phyloP scores from a whole-genome alignment of 2,329 filamentous ascomycete species.

The Seiridium unicorne region DNA sequence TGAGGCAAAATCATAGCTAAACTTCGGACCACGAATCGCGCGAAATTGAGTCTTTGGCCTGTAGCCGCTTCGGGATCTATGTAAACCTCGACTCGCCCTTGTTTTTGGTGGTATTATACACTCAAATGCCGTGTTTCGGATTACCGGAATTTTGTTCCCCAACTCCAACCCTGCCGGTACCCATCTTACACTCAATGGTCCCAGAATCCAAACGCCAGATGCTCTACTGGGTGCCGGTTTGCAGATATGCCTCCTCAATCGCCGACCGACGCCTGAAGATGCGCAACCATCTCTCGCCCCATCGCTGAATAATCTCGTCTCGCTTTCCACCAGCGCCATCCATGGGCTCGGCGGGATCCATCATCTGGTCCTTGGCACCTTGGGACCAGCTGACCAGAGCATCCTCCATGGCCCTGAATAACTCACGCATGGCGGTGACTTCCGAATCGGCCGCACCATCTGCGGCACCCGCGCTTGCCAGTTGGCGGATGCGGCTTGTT shows the following conservation, averaged over 20 bases:
- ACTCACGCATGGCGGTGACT: slow-evolving; percentile 69
- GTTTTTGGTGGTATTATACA: neutral
- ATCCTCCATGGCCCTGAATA: slow-evolving; percentile 82
- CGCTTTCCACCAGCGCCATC: slow-evolving; percentile 58
- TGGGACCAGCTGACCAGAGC: slow-evolving; percentile 69
- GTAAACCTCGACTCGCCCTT: neutral
- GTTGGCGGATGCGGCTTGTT: slow-evolving; percentile 78
- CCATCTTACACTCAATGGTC: neutral
- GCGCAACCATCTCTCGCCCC: slow-evolving; percentile 83
- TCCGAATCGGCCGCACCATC: slow-evolving; percentile 58
- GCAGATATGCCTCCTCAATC: slow-evolving; percentile 69
- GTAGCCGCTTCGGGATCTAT: neutral
- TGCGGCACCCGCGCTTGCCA: slow-evolving; percentile 61
- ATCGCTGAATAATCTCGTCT: slow-evolving; percentile 67
- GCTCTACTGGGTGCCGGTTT: slow-evolving; percentile 2
- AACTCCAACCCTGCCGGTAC: neutral
- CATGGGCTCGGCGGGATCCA: slow-evolving; percentile 54
- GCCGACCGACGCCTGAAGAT: slow-evolving; percentile 80
- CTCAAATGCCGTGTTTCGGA: neutral
- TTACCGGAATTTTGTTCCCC: neutral
- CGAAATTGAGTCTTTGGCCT: neutral
- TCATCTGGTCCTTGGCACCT: slow-evolving; percentile 71
- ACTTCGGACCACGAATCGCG: neutral
- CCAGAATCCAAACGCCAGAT: neutral
- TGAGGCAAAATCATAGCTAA: too few species aligned